Evolutionary conservation across 2,329 filamentous ascomycete species (phyloP).

Genomic region (Penicillium decumbens): DNA sequence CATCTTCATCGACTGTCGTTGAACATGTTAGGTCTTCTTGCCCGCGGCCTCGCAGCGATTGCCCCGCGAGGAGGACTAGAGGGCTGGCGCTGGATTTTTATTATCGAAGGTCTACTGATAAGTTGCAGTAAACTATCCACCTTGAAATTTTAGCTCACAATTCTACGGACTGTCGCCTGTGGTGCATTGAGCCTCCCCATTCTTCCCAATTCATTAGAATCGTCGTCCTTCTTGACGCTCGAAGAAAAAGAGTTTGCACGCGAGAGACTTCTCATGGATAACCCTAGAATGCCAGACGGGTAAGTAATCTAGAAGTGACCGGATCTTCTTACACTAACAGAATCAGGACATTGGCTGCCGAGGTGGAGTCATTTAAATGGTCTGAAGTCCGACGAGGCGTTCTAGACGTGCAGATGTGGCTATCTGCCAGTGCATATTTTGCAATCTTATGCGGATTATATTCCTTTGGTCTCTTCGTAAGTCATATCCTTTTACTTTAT

Average conservation of each 20-base stretch:
- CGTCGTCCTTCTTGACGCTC: conserved; percentile 51
- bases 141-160: neutral
- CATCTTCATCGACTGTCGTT: neutral
- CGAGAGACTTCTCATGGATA: conserved; percentile 43
- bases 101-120: conserved; percentile 52
- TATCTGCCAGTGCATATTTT: conserved; percentile 59
- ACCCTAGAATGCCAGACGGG: conserved; percentile 26
- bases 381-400: conserved; percentile 59
- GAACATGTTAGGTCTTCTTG: conserved; percentile 48
- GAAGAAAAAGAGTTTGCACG: conserved; percentile 52
- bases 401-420: conserved; percentile 58
- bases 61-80: conserved; percentile 51
- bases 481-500: conserved; percentile 11
- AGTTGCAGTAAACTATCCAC: neutral
- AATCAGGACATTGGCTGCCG: conserved; percentile 18
- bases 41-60: conserved; percentile 58
- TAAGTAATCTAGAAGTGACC: conserved; percentile 8
- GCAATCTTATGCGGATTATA: conserved; percentile 56
- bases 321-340: conserved; percentile 1
- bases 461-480: conserved; percentile 60
- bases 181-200: conserved; percentile 51
- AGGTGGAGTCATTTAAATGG: conserved; percentile 54
- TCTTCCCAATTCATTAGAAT: conserved; percentile 54
- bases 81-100: conserved; percentile 61
- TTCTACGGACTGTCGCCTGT: conserved; percentile 49